phyloP scores from a whole-genome alignment of 2,329 filamentous ascomycete species.

The Diaporthe sp. region DNA sequence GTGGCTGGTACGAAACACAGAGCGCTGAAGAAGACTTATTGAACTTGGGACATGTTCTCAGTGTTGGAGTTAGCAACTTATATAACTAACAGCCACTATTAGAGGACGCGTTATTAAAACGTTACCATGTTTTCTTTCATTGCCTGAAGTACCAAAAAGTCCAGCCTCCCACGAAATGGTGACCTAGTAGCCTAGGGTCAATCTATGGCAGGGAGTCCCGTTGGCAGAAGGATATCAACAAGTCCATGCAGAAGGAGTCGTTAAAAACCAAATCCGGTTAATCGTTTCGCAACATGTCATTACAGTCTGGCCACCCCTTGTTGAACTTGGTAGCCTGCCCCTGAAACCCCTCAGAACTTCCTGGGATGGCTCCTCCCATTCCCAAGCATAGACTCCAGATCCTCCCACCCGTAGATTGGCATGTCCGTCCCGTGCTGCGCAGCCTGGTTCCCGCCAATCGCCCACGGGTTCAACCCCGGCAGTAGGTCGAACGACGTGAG shows the following conservation, averaged over 20 bases:
- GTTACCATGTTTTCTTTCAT: too few relatives aligned
- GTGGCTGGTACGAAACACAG: too few relatives aligned
- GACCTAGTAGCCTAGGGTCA: neutral
- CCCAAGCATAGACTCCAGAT: conserved; percentile 31
- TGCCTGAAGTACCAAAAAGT: neutral
- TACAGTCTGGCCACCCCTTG: too few relatives aligned
- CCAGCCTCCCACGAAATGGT: neutral
- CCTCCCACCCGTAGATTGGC: conserved; percentile 23
- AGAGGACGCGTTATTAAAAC: too few relatives aligned
- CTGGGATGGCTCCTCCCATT: conserved; percentile 4
- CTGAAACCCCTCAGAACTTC: neutral
- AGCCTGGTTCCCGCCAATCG: neutral
- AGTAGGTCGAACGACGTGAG: neutral
- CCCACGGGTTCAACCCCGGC: conserved; percentile 14
- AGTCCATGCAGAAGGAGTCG: neutral
- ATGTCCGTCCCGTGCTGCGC: conserved; percentile 14
- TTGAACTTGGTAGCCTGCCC: neutral
- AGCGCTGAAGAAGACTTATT: too few relatives aligned
- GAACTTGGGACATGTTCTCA: too few relatives aligned
- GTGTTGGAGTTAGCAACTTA: too few relatives aligned
- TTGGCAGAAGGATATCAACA: neutral
- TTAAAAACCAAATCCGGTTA: neutral
- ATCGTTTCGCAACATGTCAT: neutral
- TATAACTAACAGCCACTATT: too few relatives aligned
- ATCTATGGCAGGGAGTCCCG: neutral